A percentile compares a stretch with the other conserved stretches of the same genome.
These are phyloP conservation scores for Cryptosporidium parvum DNA, from an alignment of 169 alveolate species.

Conservation along the genomic window DNA sequence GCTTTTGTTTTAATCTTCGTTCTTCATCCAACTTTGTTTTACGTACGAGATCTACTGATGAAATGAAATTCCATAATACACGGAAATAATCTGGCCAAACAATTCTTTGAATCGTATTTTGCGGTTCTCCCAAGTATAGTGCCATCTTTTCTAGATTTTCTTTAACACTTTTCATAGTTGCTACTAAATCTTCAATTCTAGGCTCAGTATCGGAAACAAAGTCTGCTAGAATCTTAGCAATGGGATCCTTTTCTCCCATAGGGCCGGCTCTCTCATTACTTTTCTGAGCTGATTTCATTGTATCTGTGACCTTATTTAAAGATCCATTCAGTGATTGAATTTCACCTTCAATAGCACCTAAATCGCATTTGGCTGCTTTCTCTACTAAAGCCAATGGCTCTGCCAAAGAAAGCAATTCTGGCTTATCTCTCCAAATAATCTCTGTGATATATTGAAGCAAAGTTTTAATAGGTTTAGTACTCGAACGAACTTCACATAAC, in stretches of 20 bases:
- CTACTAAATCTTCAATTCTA: conserved; percentile 77
- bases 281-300: conserved; percentile 78
- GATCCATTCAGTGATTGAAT: conserved; percentile 65
- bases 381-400: conserved; percentile 76
- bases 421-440: conserved; percentile 79
- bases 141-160: conserved; percentile 83
- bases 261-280: conserved; percentile 79
- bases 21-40: conserved; percentile 84
- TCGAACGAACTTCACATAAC: conserved; percentile 87
- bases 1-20: conserved; percentile 81
- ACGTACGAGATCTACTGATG: conserved; percentile 85
- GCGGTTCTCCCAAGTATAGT: conserved; percentile 86
- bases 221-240: conserved; percentile 78
- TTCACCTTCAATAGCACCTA: conserved; percentile 77
- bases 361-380: conserved; percentile 77
- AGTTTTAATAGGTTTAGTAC: conserved; percentile 90
- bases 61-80: conserved; percentile 86
- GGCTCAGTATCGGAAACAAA: conserved; percentile 83
- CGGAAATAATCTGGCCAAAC: conserved; percentile 88
- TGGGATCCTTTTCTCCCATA: conserved; percentile 80
- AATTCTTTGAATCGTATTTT: conserved; percentile 86
- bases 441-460: conserved; percentile 88
- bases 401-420: conserved; percentile 71
- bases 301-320: conserved; percentile 64
- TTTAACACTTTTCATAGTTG: conserved; percentile 81